Percentiles rank a stretch among this genome's conserved stretches.
Conservation (phyloP, 768 basidiomycete genomes). For the Calvatia gigantea region DNA sequence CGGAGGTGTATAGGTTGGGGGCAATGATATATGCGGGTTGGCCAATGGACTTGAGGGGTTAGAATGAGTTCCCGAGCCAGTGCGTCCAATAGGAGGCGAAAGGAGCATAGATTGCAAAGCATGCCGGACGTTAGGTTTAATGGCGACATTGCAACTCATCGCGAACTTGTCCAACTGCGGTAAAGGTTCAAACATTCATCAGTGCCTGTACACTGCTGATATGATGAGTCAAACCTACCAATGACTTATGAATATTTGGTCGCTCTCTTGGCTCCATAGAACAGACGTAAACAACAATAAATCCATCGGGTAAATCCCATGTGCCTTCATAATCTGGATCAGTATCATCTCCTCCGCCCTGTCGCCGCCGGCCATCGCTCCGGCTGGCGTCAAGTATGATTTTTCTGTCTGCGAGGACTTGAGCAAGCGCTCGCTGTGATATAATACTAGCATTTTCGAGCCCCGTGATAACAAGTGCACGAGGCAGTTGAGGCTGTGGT, state of each 20-base stretch:
- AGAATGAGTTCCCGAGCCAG: conserved; percentile 26
- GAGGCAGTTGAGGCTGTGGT: conserved; percentile 40
- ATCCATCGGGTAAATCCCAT: conserved; percentile 63
- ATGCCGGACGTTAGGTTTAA: conserved; percentile 40
- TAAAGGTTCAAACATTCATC: conserved; percentile 3
- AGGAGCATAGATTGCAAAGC: conserved; percentile 31
- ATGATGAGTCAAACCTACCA: conserved; percentile 45
- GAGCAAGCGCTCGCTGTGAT: conserved; percentile 56
- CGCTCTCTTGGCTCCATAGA: conserved; percentile 59
- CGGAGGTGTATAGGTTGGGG: conserved; percentile 25
- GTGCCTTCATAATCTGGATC: conserved; percentile 32
- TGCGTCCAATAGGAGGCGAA: conserved; percentile 16
- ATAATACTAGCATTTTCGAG: conserved; percentile 56
- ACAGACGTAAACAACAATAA: conserved; percentile 74
- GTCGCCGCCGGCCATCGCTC: conserved; percentile 14
- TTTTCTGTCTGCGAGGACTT: conserved; percentile 47
- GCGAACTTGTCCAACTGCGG: conserved; percentile 83
- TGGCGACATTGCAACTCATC: conserved; percentile 62
- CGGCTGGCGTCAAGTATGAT: conserved; percentile 40
- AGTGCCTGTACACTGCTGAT: conserved; percentile 1
- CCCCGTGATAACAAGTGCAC: conserved; percentile 64
- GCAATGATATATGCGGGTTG: conserved; percentile 20
- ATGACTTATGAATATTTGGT: conserved; percentile 58
- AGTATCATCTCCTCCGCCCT: conserved; percentile 21
- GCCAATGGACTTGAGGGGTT: conserved; percentile 24